These are phyloP conservation scores for Pythium graminicola DNA, from an alignment of 352 stramenopile genomes.

Conservation along the genomic window DNA sequence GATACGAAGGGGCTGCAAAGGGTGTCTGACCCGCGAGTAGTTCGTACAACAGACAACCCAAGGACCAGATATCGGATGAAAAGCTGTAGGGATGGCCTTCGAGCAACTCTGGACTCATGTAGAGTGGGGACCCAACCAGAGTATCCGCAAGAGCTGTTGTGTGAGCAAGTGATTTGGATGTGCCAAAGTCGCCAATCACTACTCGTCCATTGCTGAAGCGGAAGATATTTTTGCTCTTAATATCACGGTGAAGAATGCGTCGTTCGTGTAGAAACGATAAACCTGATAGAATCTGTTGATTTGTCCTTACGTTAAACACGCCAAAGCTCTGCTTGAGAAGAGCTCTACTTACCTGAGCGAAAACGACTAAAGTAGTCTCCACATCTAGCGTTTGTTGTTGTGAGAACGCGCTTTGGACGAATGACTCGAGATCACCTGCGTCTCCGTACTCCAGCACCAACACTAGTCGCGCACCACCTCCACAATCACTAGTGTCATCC, in stretches of 20 bases:
- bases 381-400: not conserved
- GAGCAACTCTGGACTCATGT: slow-evolving; percentile 73
- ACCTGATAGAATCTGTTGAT: slow-evolving; percentile 67
- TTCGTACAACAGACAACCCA: slow-evolving; percentile 80
- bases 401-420: slow-evolving; percentile 18
- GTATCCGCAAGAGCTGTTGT: slow-evolving; percentile 29
- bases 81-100: slow-evolving; percentile 49
- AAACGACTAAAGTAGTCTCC: slow-evolving; percentile 28
- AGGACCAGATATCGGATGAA: slow-evolving; percentile 67
- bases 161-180: slow-evolving; percentile 37
- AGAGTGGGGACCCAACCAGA: slow-evolving; percentile 59
- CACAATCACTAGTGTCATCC: slow-evolving; percentile 14
- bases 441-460: slow-evolving; percentile 69
- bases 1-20: slow-evolving; percentile 58
- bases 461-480: slow-evolving; percentile 26
- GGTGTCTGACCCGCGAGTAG: slow-evolving; percentile 36
- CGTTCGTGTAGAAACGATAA: slow-evolving; percentile 66
- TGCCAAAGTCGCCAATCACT: slow-evolving; percentile 74
- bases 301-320: not conserved
- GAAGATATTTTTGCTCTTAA: slow-evolving; percentile 86
- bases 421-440: slow-evolving; percentile 46
- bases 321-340: no score
- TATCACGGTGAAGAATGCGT: slow-evolving; percentile 71
- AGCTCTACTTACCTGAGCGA: slow-evolving; percentile 26
- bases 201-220: slow-evolving; percentile 76